Base-by-base conservation (phyloP, 2,329 filamentous ascomycete species). In the Aspergillus sp. region DNA sequence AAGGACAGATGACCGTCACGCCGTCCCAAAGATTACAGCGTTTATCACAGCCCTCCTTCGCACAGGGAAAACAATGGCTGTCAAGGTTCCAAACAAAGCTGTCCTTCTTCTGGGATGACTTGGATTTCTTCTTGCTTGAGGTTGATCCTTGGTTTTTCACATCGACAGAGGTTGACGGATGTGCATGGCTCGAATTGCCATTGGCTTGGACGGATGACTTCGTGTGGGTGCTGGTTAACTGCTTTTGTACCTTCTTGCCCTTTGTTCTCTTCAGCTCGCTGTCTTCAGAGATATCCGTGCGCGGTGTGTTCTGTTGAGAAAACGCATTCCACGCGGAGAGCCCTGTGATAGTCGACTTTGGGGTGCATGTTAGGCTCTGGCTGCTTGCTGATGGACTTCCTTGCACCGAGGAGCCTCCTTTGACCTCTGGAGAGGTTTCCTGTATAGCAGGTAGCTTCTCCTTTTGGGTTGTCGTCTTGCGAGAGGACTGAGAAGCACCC, bases 31-130 rank as follows among this genome's bases (percentile, higher is more conserved):
- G 54, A 46, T 60, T 63, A 47, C 71, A 74, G 34, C 58, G 55
- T 23, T 61, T 63, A 17, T 64, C 47, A 44, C 72, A 73, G 34
- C 52, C 53, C 2, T 25, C 14, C 45, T 56, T 59, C 13, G 58
- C 54, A 48, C 71, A 74, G n/a, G 52, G 61, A 73, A 83, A 73
- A 70, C 78, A 14, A 75, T 77, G 16, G 74, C 78, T 57, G 73
- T 82, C 54, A 73, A 81, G 49, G 76, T 84, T 61, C 55, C 58
- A 68, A 46, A 64, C 64, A 40, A 61, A 67, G 1, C 52, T 55
- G 7, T 55, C 47, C 9, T 56, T 57, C 34, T 59, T 62, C n/a
- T 54, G 50, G 9, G 52, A 46, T 32, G 25, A 29, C 11, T 29
- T 29, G 25, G 25, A 29, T 29, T 38, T 17, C 14, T n/a, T 38